phyloP scores from a whole-genome alignment of 2,329 filamentous ascomycete species.

The Aspergillus pseudoviridinutans region DNA sequence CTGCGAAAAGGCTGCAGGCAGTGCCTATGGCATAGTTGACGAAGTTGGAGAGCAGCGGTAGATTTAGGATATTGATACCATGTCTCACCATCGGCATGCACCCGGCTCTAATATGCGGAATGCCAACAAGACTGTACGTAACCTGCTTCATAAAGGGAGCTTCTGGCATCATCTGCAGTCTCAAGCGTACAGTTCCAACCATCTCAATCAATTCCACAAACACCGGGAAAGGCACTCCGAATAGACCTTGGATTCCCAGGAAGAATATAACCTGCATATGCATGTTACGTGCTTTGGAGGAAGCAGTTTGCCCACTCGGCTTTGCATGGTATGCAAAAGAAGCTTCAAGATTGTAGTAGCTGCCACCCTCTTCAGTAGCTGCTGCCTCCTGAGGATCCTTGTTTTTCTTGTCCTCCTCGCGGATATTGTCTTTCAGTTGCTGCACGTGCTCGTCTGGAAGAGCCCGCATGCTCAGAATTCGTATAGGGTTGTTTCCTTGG shows the following conservation, averaged over 20 bases:
- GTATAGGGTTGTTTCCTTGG: slow-evolving; percentile 84
- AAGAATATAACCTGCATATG: slow-evolving; percentile 97
- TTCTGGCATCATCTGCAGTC: slow-evolving; percentile 81
- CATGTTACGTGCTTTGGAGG: slow-evolving; percentile 88
- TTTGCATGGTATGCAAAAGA: slow-evolving; percentile 88
- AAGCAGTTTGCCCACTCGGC: slow-evolving; percentile 65
- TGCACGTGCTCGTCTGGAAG: slow-evolving; percentile 77
- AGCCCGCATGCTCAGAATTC: slow-evolving; percentile 80
- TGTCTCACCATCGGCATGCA: slow-evolving; percentile 90
- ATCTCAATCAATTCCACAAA: slow-evolving; percentile 86
- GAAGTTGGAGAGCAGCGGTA: slow-evolving; percentile 91
- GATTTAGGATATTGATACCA: slow-evolving; percentile 84
- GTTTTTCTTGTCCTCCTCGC: slow-evolving; percentile 70
- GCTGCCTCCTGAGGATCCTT: slow-evolving; percentile 85
- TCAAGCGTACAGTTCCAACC: slow-evolving; percentile 80
- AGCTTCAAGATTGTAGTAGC: slow-evolving; percentile 89
- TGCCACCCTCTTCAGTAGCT: slow-evolving; percentile 83
- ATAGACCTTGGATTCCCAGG: slow-evolving; percentile 80
- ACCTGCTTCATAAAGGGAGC: slow-evolving; percentile 89
- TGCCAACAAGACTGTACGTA: slow-evolving; percentile 90
- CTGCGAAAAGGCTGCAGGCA: slow-evolving; percentile 85
- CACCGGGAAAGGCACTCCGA: slow-evolving; percentile 82
- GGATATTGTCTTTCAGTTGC: slow-evolving; percentile 77
- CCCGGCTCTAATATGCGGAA: slow-evolving; percentile 82
- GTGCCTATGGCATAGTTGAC: slow-evolving; percentile 92